phyloP scores from a whole-genome alignment of 768 basidiomycete genomes.

The Lyophyllum atratum region DNA sequence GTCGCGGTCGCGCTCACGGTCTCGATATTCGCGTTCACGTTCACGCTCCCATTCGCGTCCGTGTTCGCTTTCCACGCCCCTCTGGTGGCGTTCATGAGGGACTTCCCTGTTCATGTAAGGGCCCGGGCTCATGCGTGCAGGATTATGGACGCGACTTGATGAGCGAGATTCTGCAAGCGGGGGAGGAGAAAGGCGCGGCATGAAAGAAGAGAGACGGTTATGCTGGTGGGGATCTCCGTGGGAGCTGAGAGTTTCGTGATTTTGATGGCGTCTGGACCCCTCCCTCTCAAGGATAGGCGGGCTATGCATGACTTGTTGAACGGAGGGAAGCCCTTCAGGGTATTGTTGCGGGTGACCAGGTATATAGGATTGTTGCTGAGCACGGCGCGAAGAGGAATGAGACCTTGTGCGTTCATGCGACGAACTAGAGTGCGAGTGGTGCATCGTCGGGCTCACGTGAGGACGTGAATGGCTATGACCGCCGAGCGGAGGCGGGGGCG shows the following conservation, averaged over 20 bases:
- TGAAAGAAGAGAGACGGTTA: constrained; percentile 30
- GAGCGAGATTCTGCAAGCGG: constrained; percentile 37
- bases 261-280: constrained; percentile 50
- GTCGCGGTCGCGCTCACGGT: constrained; percentile 35
- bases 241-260: constrained; percentile 39
- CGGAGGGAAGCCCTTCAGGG: constrained; percentile 44
- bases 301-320: constrained; percentile 50
- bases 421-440: constrained; percentile 41
- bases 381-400: constrained; percentile 52
- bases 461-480: constrained; percentile 35
- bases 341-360: constrained; percentile 45
- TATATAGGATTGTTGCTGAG: constrained; percentile 44
- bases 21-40: constrained; percentile 33
- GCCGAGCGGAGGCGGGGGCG: constrained; percentile 40
- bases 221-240: constrained; percentile 33
- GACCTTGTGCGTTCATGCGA: constrained; percentile 50
- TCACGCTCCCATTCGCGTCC: constrained; percentile 48
- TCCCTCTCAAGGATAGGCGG: constrained; percentile 50
- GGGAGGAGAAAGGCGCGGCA: constrained; percentile 37
- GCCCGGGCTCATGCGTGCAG: constrained; percentile 69
- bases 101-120: constrained; percentile 58
- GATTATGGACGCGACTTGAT: constrained; percentile 53
- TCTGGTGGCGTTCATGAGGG: constrained; percentile 49
- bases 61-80: constrained; percentile 40
- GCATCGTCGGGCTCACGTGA: constrained; percentile 42